These are phyloP conservation scores for Millerago galiae DNA, from an alignment of 805 yeast genomes.

Conservation along the genomic window DNA sequence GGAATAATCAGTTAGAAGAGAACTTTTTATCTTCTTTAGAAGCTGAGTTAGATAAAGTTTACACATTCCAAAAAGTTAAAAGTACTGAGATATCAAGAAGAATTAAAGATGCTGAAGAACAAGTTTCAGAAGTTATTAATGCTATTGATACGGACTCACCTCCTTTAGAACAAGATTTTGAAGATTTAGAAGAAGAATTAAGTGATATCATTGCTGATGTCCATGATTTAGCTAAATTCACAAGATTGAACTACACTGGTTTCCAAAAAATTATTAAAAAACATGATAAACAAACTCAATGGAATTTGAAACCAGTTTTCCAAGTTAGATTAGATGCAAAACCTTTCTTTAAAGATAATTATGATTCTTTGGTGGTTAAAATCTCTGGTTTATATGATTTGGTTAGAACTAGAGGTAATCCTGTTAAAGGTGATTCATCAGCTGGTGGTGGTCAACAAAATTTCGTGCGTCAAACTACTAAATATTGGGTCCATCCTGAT, in stretches of 20 bases:
- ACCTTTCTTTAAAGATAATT: conserved; percentile 93
- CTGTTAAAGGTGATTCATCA: conserved; percentile 87
- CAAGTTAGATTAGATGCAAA: conserved; percentile 89
- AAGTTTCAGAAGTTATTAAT: conserved; percentile 61
- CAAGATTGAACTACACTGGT: conserved; percentile 92
- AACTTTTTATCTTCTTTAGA: conserved; percentile 69
- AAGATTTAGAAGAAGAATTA: conserved; percentile 67
- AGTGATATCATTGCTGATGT: conserved; percentile 93
- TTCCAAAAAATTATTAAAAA: conserved; percentile 95
- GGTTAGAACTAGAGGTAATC: conserved; percentile 94
- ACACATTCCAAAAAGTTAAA: conserved; percentile 83
- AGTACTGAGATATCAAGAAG: conserved; percentile 80
- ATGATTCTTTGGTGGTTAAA: conserved; percentile 83
- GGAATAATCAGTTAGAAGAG: conserved; percentile 81
- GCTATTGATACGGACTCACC: conserved; percentile 44
- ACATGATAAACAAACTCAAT: conserved; percentile 85
- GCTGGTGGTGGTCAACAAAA: conserved; percentile 99
- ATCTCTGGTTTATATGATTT: conserved; percentile 84
- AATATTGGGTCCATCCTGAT: conserved; percentile 99
- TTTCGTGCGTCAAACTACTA: conserved; percentile 96
- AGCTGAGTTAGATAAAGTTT: conserved; percentile 85
- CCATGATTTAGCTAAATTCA: conserved; percentile 91
- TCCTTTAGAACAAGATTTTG: conserved; percentile 61
- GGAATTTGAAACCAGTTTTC: conserved; percentile 83
- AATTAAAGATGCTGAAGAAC: conserved; percentile 72